Evolutionary conservation across 805 yeast genomes (phyloP).

Genomic region (Komagataella pastoris): DNA sequence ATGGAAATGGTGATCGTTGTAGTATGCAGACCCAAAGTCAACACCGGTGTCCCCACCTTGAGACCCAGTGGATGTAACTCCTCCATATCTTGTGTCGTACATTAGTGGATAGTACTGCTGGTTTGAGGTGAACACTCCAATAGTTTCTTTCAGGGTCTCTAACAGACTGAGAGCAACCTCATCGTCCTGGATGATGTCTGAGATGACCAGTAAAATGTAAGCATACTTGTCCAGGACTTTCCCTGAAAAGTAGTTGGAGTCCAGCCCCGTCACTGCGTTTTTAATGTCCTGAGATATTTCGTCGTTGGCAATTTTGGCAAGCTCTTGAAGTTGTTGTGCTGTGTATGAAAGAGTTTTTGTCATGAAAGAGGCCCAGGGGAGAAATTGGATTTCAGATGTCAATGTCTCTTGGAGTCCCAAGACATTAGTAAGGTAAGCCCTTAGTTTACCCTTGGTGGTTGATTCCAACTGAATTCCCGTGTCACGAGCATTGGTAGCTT

Average conservation of each 20-base stretch:
- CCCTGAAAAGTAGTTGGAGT: slow-evolving; percentile 38
- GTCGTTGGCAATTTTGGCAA: slow-evolving; percentile 30
- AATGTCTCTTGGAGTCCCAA: slow-evolving; percentile 25
- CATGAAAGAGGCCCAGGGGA: slow-evolving; percentile 7
- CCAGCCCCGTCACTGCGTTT: slow-evolving; percentile 20
- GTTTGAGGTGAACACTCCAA: slow-evolving; percentile 24
- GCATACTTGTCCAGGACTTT: slow-evolving; percentile 45
- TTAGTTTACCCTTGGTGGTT: slow-evolving; percentile 38
- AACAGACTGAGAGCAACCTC: slow-evolving; percentile 36
- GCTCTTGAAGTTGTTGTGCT: slow-evolving; percentile 25
- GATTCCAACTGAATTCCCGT: slow-evolving; percentile 32
- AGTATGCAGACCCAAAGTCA: slow-evolving; percentile 38
- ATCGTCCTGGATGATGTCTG: slow-evolving; percentile 28
- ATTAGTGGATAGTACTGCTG: slow-evolving; percentile 33
- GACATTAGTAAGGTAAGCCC: slow-evolving; percentile 26
- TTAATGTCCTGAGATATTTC: slow-evolving; percentile 32
- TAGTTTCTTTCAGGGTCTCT: slow-evolving; percentile 31
- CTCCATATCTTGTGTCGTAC: slow-evolving; percentile 42
- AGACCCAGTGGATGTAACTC: slow-evolving; percentile 40
- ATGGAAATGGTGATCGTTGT: slow-evolving; percentile 48
- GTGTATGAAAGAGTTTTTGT: slow-evolving; percentile 21
- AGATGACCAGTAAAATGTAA: slow-evolving; percentile 35
- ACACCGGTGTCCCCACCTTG: slow-evolving; percentile 27
- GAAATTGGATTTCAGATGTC: slow-evolving; percentile 23
- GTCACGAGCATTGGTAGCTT: slow-evolving; percentile 19